Conservation (phyloP, 1,139 yeast species). For the Protomyces inundatus region DNA sequence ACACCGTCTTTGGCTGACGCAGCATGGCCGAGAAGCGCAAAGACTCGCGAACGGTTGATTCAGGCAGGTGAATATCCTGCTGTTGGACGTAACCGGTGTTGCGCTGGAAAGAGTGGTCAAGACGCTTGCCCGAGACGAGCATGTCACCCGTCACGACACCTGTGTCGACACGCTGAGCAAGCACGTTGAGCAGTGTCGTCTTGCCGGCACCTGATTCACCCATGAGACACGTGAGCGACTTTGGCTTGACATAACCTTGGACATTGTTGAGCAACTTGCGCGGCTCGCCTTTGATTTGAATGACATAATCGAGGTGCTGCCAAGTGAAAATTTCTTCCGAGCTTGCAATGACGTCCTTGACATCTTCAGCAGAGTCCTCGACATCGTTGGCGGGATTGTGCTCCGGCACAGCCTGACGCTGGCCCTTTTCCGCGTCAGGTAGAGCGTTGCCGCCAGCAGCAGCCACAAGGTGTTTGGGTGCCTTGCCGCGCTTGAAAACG, state of each 20-base stretch:
- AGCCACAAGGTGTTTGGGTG: conserved; percentile 37
- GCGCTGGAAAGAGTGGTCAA: conserved; percentile 69
- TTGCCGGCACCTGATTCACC: conserved; percentile 90
- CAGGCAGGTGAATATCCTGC: conserved; percentile 66
- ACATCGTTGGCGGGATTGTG: background rate
- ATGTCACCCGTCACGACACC: conserved; percentile 72
- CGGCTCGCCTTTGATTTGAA: conserved; percentile 44
- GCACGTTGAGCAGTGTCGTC: conserved; percentile 67
- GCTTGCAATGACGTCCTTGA: conserved; percentile 11
- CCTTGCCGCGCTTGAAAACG: conserved; percentile 50
- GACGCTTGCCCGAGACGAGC: conserved; percentile 62
- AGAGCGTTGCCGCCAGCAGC: conserved; percentile 37
- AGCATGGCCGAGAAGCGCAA: conserved; percentile 64
- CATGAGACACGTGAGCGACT: conserved; percentile 71
- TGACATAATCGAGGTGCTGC: conserved; percentile 46
- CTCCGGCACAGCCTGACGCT: conserved; percentile 7
- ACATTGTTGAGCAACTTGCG: conserved; percentile 50
- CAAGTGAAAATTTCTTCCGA: conserved; percentile 43
- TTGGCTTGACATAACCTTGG: conserved; percentile 69
- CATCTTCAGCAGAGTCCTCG: conserved; percentile 14
- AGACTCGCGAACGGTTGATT: conserved; percentile 76
- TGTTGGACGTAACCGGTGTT: conserved; percentile 81
- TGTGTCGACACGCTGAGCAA: conserved; percentile 70
- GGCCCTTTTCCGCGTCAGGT: conserved; percentile 27
- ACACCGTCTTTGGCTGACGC: conserved; percentile 57